phyloP scores from a whole-genome alignment of 129 eudicot genomes.

The Flaveria brownii region DNA sequence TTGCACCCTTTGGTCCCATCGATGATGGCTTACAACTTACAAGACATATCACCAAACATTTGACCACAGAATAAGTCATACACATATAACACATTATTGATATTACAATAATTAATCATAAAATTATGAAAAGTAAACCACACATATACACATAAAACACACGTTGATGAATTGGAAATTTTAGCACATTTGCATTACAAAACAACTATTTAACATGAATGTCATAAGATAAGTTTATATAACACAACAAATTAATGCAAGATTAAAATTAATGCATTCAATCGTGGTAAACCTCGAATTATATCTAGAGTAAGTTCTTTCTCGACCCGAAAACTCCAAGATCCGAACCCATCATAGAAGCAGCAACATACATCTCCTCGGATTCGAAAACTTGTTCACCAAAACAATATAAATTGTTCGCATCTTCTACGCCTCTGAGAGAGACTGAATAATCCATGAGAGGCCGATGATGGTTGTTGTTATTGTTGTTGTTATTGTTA shows the following conservation, averaged over 20 bases:
- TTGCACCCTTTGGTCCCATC: neutral
- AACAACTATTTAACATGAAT: neutral
- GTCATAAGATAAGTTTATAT: neutral
- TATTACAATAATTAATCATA: neutral
- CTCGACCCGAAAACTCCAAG: conserved; percentile 18
- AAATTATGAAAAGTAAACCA: neutral
- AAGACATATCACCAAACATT: conserved; percentile 13
- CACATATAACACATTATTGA: neutral
- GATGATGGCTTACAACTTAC: conserved; percentile 3
- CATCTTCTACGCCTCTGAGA: conserved; percentile 41
- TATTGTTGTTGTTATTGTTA: neutral
- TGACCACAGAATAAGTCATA: neutral
- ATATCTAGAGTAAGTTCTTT: conserved; percentile 17
- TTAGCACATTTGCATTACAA: neutral
- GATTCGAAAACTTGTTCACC: conserved; percentile 41
- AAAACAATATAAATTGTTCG: conserved; percentile 29
- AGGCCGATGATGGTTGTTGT: neutral
- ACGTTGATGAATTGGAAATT: neutral
- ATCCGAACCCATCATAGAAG: conserved; percentile 51
- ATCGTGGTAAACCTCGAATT: neutral
- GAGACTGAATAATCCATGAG: conserved; percentile 40
- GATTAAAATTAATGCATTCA: neutral
- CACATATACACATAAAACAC: neutral
- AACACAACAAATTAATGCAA: neutral
- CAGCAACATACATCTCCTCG: conserved; percentile 42